A percentile compares a stretch with the other conserved stretches of the same genome.
Evolutionary conservation across 176 grass and related monocot genomes (phyloP).

Genomic region (Zizania latifolia): DNA sequence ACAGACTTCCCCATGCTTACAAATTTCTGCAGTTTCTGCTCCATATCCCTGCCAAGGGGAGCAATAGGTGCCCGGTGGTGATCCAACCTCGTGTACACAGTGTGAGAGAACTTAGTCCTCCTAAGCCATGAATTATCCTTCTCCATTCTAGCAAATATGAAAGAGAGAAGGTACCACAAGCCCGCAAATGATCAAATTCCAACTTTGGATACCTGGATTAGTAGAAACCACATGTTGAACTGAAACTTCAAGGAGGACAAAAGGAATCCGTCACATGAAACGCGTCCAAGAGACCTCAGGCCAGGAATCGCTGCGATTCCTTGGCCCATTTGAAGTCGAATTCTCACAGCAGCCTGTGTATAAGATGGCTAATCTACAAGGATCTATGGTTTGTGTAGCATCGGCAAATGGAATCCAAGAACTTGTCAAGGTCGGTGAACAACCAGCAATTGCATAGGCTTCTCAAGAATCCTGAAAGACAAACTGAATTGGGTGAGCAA

Average conservation of each 20-base stretch:
- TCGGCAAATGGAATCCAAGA: neutral
- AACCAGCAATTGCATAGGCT: neutral
- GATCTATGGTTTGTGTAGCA: neutral
- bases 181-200: constrained; percentile 35
- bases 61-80: neutral
- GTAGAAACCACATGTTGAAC: constrained; percentile 32
- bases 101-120: constrained; percentile 53
- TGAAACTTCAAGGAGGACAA: constrained; percentile 19
- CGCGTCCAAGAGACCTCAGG: neutral
- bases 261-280: neutral
- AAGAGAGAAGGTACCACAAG: neutral
- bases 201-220: constrained; percentile 32
- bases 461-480: constrained; percentile 25
- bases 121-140: constrained; percentile 49
- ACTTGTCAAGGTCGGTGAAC: neutral
- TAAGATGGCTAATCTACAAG: neutral
- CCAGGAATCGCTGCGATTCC: neutral
- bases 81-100: constrained; percentile 33
- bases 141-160: constrained; percentile 31
- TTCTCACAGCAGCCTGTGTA: neutral
- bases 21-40: constrained; percentile 26
- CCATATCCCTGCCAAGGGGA: constrained; percentile 25
- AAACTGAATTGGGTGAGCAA: constrained; percentile 8
- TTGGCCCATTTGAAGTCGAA: constrained; percentile 25
- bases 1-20: constrained; percentile 12